Conservation (phyloP, 225 moss, liverwort and hornwort species). For the Lunularia cruciata region DNA sequence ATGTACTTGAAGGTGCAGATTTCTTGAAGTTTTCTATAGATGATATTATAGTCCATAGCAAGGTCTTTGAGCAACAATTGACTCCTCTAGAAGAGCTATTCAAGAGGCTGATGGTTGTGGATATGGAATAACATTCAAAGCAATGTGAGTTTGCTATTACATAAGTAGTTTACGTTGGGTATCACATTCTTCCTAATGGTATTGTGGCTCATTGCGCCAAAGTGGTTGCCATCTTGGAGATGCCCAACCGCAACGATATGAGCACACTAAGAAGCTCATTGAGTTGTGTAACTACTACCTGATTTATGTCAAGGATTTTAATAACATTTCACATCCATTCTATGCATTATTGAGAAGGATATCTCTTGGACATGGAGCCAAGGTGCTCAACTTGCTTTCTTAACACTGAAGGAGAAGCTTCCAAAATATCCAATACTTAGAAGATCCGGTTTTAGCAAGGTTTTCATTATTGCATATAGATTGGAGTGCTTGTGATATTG, state of each 20-base stretch:
- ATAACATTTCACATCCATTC: background rate
- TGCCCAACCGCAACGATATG: slow-evolving; percentile 12
- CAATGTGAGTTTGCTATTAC: slow-evolving; percentile 6
- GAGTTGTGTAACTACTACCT: slow-evolving; percentile 11
- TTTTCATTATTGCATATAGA: slow-evolving; percentile 4
- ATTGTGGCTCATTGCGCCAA: slow-evolving; percentile 3
- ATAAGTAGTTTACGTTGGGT: background rate
- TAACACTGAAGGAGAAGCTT: too few relatives aligned
- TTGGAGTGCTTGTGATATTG: slow-evolving; percentile 7
- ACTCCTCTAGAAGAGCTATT: background rate
- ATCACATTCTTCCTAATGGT: too few relatives aligned
- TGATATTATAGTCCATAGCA: too few relatives aligned
- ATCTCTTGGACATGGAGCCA: background rate
- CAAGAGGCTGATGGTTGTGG: background rate
- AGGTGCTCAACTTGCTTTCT: background rate
- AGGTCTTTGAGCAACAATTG: slow-evolving; percentile 3
- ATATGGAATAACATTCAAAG: background rate
- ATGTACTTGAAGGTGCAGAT: too few relatives aligned
- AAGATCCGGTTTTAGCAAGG: slow-evolving; percentile 10
- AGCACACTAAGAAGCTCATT: background rate
- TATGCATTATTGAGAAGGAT: slow-evolving; percentile 1
- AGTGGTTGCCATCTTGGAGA: slow-evolving; percentile 10
- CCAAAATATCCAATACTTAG: background rate
- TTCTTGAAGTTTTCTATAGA: too few relatives aligned
- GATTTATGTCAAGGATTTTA: background rate